Evolutionary conservation across 768 basidiomycete genomes (phyloP).

Genomic region (Ramaria rubella): DNA sequence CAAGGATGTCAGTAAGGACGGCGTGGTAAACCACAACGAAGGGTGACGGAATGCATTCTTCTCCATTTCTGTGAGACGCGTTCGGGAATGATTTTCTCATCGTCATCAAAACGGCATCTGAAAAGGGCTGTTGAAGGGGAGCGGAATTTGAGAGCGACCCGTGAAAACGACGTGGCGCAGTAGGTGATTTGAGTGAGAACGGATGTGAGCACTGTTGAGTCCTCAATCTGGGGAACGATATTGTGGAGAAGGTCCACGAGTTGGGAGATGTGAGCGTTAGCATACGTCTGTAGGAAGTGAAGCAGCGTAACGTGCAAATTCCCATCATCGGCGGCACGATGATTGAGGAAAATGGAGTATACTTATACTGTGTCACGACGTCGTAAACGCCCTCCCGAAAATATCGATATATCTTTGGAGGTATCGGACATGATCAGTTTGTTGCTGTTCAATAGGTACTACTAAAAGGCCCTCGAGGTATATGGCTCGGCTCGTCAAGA

Average conservation of each 20-base stretch:
- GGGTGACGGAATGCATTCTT: constrained; percentile 29
- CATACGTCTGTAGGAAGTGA: constrained; percentile 7
- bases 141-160: constrained; percentile 90
- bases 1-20: constrained; percentile 29
- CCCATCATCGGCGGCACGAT: constrained; percentile 34
- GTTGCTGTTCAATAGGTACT: constrained; percentile 38
- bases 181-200: constrained; percentile 91
- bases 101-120: constrained; percentile 51
- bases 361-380: constrained; percentile 80
- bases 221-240: constrained; percentile 54
- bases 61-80: constrained; percentile 26
- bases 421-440: constrained; percentile 60
- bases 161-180: constrained; percentile 83
- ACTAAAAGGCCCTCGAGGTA: constrained; percentile 57
- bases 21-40: constrained; percentile 45
- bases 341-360: constrained; percentile 92
- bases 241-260: constrained; percentile 62
- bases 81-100: constrained; percentile 46
- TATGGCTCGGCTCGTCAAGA: constrained; percentile 65
- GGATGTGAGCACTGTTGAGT: constrained; percentile 62
- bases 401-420: constrained; percentile 82
- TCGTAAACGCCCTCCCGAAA: constrained; percentile 93
- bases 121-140: constrained; percentile 60
- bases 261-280: background rate
- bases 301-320: constrained; percentile 11